phyloP scores from a whole-genome alignment of 2,329 filamentous ascomycete species.

The Tolypocladium ophioglossoides region DNA sequence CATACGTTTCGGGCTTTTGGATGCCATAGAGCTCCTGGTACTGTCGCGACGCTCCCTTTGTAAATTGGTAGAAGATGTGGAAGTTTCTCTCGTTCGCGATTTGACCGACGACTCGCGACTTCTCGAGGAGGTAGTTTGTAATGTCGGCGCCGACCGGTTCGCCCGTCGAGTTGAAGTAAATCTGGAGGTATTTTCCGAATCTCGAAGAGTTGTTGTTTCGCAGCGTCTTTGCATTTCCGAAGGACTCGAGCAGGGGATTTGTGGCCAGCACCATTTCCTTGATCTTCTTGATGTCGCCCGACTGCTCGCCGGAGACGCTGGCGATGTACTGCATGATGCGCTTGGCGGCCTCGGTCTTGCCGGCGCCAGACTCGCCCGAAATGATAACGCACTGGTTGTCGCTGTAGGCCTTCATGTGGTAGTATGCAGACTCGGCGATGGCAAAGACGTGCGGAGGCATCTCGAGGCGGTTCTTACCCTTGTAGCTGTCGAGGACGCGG shows the following conservation, averaged over 20 bases:
- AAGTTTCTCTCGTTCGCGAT: constrained; percentile 95
- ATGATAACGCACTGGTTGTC: constrained; percentile 99
- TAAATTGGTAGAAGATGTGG: constrained; percentile 99
- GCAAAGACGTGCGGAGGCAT: constrained; percentile 94
- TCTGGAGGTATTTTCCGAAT: constrained; percentile 96
- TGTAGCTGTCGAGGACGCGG: constrained; percentile 83
- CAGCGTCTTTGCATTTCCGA: constrained; percentile 95
- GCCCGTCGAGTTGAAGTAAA: constrained; percentile 85
- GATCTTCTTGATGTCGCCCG: constrained; percentile 85
- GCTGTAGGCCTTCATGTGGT: constrained; percentile 99
- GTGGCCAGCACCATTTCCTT: constrained; percentile 99
- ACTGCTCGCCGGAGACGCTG: constrained; percentile 78
- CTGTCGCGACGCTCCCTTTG: constrained; percentile 80
- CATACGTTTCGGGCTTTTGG: constrained; percentile 83
- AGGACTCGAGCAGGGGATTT: constrained; percentile 92
- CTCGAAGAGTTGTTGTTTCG: constrained; percentile 98
- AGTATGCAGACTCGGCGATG: constrained; percentile 91
- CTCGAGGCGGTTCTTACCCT: constrained; percentile 93
- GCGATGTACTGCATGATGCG: constrained; percentile 99
- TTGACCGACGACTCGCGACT: constrained; percentile 88
- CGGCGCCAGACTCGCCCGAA: constrained; percentile 93
- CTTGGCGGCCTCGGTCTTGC: constrained; percentile 97
- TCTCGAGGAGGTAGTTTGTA: constrained; percentile 95
- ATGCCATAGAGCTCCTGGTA: constrained; percentile 85
- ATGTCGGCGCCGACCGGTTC: constrained; percentile 95